phyloP scores from a whole-genome alignment of 352 stramenopile genomes.

The Blastocystis sp. region DNA sequence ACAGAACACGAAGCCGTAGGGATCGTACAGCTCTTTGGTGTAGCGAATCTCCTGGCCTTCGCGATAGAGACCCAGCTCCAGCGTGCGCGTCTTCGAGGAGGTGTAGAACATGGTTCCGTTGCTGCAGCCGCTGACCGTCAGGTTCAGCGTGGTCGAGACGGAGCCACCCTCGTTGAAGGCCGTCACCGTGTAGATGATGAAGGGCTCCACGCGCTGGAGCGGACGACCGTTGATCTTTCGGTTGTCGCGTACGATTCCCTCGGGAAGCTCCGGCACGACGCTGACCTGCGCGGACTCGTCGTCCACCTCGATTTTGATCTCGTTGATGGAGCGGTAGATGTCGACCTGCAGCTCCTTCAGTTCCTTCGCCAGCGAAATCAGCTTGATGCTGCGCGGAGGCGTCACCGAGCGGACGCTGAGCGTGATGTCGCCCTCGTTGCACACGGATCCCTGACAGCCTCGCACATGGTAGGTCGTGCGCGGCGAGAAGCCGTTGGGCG shows the following conservation, averaged over 20 bases:
- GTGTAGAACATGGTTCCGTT: constrained; percentile 5
- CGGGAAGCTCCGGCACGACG: not conserved
- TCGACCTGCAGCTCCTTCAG: not conserved
- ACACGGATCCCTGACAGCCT: not conserved
- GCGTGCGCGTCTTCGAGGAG: not conserved
- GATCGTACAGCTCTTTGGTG: not conserved
- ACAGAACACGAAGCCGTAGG: not conserved
- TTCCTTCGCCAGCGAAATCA: not conserved
- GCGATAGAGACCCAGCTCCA: not conserved
- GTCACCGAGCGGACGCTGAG: not conserved
- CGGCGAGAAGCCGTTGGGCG: not conserved
- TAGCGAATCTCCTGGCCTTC: not conserved
- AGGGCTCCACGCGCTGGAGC: not conserved
- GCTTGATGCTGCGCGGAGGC: not conserved
- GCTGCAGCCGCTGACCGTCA: constrained; percentile 3
- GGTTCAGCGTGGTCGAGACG: not conserved
- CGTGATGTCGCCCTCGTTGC: not conserved
- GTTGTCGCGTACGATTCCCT: not conserved
- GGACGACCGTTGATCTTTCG: too few relatives aligned
- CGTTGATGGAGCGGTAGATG: not conserved
- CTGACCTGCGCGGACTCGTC: not conserved
- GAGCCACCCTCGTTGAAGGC: constrained; percentile 30
- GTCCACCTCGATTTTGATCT: not conserved
- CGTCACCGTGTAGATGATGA: not conserved
- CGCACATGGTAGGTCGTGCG: not conserved